Conservation (phyloP, 345 rosid species). For the Eutrema japonicum region DNA sequence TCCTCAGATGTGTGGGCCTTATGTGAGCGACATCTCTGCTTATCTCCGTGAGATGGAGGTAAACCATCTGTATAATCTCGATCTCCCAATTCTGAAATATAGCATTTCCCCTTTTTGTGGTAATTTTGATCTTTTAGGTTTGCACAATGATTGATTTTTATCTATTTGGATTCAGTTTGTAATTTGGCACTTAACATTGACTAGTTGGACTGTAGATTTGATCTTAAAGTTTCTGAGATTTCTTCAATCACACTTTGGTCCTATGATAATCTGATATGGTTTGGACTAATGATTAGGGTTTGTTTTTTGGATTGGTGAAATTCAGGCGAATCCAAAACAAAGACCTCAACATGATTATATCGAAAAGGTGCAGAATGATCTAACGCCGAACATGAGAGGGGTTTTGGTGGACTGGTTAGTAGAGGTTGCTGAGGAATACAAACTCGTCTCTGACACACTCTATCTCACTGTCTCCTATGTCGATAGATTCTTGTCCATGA, state of each 20-base stretch:
- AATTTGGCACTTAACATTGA: background rate
- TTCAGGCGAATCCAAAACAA: conserved; percentile 55
- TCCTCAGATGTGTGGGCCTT: conserved; percentile 42
- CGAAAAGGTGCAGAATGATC: conserved; percentile 64
- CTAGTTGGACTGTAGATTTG: conserved; percentile 11
- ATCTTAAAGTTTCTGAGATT: background rate
- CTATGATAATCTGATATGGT: too few species aligned
- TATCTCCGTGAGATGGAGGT: conserved; percentile 42
- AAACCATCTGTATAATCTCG: background rate
- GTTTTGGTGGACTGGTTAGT: conserved; percentile 77
- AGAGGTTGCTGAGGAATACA: conserved; percentile 70
- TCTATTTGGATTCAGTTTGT: background rate
- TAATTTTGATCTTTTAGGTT: background rate
- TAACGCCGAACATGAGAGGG: conserved; percentile 68
- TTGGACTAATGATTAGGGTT: background rate
- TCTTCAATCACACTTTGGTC: background rate
- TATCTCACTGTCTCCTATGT: conserved; percentile 56
- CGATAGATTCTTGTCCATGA: conserved; percentile 62
- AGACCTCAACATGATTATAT: conserved; percentile 66
- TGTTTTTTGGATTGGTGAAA: conserved; percentile 1
- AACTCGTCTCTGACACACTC: conserved; percentile 60
- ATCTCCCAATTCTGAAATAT: background rate
- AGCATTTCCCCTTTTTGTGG: too few species aligned
- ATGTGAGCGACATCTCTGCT: conserved; percentile 20
- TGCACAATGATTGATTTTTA: background rate